A percentile compares a stretch with the other conserved stretches of the same genome.
phyloP scores from a whole-genome alignment of 1,139 yeast species.

The Scheffersomyces quercinus region DNA sequence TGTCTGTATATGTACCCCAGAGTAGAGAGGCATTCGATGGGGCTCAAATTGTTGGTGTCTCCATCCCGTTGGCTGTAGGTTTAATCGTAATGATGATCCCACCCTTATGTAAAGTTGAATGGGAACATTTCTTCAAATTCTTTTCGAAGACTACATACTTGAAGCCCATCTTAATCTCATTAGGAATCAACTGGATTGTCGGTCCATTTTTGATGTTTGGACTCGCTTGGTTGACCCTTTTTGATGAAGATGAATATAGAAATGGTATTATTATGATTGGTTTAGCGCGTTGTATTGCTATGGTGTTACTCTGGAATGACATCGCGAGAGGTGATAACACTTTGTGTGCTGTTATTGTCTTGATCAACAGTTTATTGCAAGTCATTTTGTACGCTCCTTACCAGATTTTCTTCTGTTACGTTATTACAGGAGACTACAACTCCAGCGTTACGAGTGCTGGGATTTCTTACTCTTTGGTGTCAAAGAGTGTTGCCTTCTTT shows the following conservation, averaged over 20 bases:
- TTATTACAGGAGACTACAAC: slow-evolving; percentile 28
- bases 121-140: slow-evolving; percentile 35
- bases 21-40: slow-evolving; percentile 31
- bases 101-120: slow-evolving; percentile 54
- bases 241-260: slow-evolving; percentile 50
- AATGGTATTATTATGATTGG: slow-evolving; percentile 61
- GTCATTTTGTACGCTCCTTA: slow-evolving; percentile 57
- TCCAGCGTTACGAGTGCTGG: slow-evolving; percentile 9
- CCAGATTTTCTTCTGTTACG: slow-evolving; percentile 47
- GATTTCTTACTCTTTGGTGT: slow-evolving; percentile 42
- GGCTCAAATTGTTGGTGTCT: slow-evolving; percentile 27
- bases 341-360: slow-evolving; percentile 54
- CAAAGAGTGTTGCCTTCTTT: slow-evolving; percentile 52
- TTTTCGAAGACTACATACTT: slow-evolving; percentile 22
- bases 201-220: slow-evolving; percentile 62
- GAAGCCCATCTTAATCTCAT: slow-evolving; percentile 38
- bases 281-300: slow-evolving; percentile 61
- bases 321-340: slow-evolving; percentile 54
- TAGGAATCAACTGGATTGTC: slow-evolving; percentile 55
- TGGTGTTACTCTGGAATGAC: slow-evolving; percentile 65
- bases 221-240: slow-evolving; percentile 55
- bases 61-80: slow-evolving; percentile 54
- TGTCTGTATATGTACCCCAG: slow-evolving; percentile 34
- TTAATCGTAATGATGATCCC: slow-evolving; percentile 61
- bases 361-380: slow-evolving; percentile 54